Conservation (phyloP, 805 yeast genomes). For the Blastobotrys parvus region DNA sequence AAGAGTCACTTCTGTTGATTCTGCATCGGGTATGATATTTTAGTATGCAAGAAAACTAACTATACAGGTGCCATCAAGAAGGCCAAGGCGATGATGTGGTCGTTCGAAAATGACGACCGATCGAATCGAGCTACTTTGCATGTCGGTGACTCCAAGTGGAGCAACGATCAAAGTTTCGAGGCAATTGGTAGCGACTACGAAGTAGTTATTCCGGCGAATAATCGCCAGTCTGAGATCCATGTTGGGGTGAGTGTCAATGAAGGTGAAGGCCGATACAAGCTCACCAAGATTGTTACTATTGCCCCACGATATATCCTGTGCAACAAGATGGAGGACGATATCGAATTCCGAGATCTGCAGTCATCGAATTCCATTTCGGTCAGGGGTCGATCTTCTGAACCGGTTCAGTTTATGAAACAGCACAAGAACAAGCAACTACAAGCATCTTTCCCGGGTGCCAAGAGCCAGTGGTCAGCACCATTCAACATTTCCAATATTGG, state of each 20-base stretch:
- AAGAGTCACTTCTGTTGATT: slow-evolving; percentile 8
- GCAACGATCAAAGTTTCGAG: slow-evolving; percentile 72
- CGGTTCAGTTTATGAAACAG: slow-evolving; percentile 47
- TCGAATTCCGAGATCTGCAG: slow-evolving; percentile 63
- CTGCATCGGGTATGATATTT: slow-evolving; percentile 1
- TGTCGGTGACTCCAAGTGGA: slow-evolving; percentile 63
- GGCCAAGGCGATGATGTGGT: slow-evolving; percentile 67
- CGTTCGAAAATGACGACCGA: slow-evolving; percentile 58
- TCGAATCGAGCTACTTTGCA: slow-evolving; percentile 58
- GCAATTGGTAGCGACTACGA: slow-evolving; percentile 80
- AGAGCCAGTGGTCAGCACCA: slow-evolving; percentile 78
- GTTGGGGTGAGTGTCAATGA: slow-evolving; percentile 63
- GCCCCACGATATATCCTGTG: slow-evolving; percentile 75
- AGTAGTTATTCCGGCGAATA: slow-evolving; percentile 32
- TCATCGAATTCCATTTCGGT: slow-evolving; percentile 36
- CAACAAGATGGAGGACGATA: slow-evolving; percentile 47
- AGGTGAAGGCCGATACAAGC: slow-evolving; percentile 75
- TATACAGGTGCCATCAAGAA: slow-evolving; percentile 25
- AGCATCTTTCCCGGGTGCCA: slow-evolving; percentile 48
- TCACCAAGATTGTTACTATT: slow-evolving; percentile 69
- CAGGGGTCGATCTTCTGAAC: slow-evolving; percentile 20
- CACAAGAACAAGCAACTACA: slow-evolving; percentile 49
- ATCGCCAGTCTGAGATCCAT: slow-evolving; percentile 45
- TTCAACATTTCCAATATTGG: slow-evolving; percentile 81
- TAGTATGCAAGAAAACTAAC: no score